A percentile compares a stretch with the other conserved stretches of the same genome.
These are phyloP conservation scores for Inga laurina DNA, from an alignment of 306 rosid species.

Conservation along the genomic window DNA sequence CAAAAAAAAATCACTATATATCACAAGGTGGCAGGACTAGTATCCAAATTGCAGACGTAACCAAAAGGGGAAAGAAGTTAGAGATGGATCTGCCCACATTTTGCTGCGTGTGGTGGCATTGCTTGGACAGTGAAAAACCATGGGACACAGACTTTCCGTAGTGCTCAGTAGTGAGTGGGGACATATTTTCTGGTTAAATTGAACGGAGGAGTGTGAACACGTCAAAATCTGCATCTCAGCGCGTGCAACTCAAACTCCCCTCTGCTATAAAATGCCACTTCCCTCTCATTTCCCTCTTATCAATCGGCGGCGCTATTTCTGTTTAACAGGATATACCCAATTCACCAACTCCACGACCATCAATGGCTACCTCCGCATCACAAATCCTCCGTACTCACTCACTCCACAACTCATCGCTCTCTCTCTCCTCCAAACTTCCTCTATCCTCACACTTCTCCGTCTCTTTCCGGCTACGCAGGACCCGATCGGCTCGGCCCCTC, in stretches of 20 bases:
- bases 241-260: background rate
- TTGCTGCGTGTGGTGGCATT: background rate
- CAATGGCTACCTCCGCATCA: slow-evolving; percentile 62
- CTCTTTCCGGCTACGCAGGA: slow-evolving; percentile 35
- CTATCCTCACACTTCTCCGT: slow-evolving; percentile 58
- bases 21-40: no score
- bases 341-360: background rate
- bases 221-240: background rate
- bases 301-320: background rate
- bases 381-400: slow-evolving; percentile 49
- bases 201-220: background rate
- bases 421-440: slow-evolving; percentile 70
- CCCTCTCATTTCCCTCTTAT: background rate
- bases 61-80: background rate
- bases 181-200: background rate
- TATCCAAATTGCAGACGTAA: background rate
- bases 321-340: background rate
- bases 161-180: background rate
- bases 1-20: no score
- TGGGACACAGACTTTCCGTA: background rate
- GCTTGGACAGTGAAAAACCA: background rate
- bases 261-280: background rate
- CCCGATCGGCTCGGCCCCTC: slow-evolving; percentile 25
- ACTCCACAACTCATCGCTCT: slow-evolving; percentile 33
- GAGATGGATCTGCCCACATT: background rate